phyloP scores from a whole-genome alignment of 2,329 filamentous ascomycete species.

The Aspergillus oerlinghausenensis region DNA sequence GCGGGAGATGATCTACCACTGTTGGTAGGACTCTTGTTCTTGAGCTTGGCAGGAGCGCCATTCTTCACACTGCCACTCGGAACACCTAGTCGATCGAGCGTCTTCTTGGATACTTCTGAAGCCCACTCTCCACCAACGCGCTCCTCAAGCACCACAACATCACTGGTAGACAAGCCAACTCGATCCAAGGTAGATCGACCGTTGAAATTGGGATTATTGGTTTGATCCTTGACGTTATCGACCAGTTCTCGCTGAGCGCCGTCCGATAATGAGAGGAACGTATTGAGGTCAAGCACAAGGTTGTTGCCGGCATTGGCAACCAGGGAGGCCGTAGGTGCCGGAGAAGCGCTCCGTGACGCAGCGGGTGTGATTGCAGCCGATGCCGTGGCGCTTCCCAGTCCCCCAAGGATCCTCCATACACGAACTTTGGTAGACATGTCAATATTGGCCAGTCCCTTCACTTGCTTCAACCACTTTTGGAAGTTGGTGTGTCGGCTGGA shows the following conservation, averaged over 20 bases:
- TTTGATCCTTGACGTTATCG: slow-evolving; percentile 63
- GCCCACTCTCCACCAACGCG: slow-evolving; percentile 58
- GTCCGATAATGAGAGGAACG: slow-evolving; percentile 59
- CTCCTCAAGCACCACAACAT: slow-evolving; percentile 81
- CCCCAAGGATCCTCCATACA: slow-evolving; percentile 60
- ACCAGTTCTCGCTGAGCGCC: slow-evolving; percentile 62
- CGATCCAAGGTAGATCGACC: slow-evolving; percentile 63
- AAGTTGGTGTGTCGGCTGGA: slow-evolving; percentile 67
- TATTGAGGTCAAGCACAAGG: slow-evolving; percentile 58
- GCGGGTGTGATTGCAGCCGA: slow-evolving; percentile 42
- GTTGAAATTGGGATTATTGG: slow-evolving; percentile 71
- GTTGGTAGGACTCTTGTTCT: slow-evolving; percentile 38
- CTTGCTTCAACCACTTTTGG: slow-evolving; percentile 69
- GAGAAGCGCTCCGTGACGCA: slow-evolving; percentile 40
- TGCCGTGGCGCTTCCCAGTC: slow-evolving; percentile 42
- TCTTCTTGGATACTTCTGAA: slow-evolving; percentile 45
- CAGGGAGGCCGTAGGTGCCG: slow-evolving; percentile 40
- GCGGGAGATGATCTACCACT: slow-evolving; percentile 68
- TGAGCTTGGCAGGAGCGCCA: slow-evolving; percentile 29
- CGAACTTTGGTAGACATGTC: slow-evolving; percentile 69
- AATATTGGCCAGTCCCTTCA: slow-evolving; percentile 66
- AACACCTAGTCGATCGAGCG: slow-evolving; percentile 48
- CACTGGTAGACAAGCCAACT: slow-evolving; percentile 65
- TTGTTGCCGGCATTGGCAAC: slow-evolving; percentile 41
- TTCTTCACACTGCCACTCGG: slow-evolving; percentile 33